Evolutionary conservation across 75 land plant species (phyloP).

Genomic region (Selaginella moellendorffii): DNA sequence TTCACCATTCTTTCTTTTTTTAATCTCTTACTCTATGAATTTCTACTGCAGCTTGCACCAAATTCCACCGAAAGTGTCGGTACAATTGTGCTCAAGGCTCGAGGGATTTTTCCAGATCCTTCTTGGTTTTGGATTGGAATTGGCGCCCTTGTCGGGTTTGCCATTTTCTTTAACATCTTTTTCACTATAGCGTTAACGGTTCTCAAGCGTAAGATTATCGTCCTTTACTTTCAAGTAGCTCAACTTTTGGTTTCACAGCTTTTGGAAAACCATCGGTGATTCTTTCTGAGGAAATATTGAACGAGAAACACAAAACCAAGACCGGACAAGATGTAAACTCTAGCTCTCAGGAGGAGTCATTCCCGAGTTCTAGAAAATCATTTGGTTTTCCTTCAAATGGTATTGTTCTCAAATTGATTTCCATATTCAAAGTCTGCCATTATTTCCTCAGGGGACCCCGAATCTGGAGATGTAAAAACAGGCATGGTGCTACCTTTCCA

Average conservation of each 20-base stretch:
- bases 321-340: background rate
- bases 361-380: background rate
- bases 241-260: background rate
- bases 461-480: background rate
- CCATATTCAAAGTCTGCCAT: background rate
- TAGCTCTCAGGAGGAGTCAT: background rate
- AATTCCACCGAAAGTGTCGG: background rate
- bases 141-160: slow-evolving; percentile 1
- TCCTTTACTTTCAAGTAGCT: background rate
- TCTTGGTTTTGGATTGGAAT: slow-evolving; percentile 5
- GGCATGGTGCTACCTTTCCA: slow-evolving; percentile 5
- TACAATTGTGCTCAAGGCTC: background rate
- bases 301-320: background rate
- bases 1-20: background rate
- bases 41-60: background rate
- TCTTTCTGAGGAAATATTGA: background rate
- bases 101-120: background rate
- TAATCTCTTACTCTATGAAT: background rate
- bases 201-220: slow-evolving; percentile 3
- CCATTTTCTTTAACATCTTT: background rate
- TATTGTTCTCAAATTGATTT: background rate
- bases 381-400: background rate
- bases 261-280: background rate
- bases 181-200: background rate
- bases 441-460: too few relatives aligned